These are phyloP conservation scores for Poronia punctata DNA, from an alignment of 495 filamentous ascomycete genomes.

Conservation along the genomic window DNA sequence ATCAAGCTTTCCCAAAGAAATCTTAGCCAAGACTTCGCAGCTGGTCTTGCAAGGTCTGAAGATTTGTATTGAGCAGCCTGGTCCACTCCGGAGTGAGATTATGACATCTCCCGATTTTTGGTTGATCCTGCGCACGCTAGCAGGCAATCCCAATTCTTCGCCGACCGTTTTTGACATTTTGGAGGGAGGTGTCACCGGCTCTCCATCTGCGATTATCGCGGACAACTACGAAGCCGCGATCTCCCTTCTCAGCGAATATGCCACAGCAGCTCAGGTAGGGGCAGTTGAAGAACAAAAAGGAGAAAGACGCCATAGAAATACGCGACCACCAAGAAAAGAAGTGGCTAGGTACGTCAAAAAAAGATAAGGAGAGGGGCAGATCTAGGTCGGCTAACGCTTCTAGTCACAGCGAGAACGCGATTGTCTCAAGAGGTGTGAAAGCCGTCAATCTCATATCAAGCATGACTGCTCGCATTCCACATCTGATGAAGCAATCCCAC, in stretches of 20 bases:
- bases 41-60: constrained; percentile 72
- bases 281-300: constrained; percentile 71
- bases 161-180: constrained; percentile 77
- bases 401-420: constrained; percentile 62
- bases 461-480: constrained; percentile 72
- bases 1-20: constrained; percentile 73
- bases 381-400: constrained; percentile 13
- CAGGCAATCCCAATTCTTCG: constrained; percentile 58
- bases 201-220: constrained; percentile 71
- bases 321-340: constrained; percentile 43
- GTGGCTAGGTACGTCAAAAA: constrained; percentile 47
- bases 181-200: constrained; percentile 58
- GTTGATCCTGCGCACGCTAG: constrained; percentile 76
- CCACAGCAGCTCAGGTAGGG: constrained; percentile 75
- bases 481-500: constrained; percentile 85
- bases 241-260: constrained; percentile 80
- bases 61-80: constrained; percentile 68
- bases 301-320: constrained; percentile 53
- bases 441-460: constrained; percentile 73
- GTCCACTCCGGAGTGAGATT: constrained; percentile 78
- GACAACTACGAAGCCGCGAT: constrained; percentile 93
- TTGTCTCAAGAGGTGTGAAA: constrained; percentile 70
- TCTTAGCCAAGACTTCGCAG: constrained; percentile 65
- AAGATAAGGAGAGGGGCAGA: neutral
- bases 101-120: constrained; percentile 97